Evolutionary conservation across 257 asterid genomes (phyloP).

Genomic region (Galeopsis tetrahit): DNA sequence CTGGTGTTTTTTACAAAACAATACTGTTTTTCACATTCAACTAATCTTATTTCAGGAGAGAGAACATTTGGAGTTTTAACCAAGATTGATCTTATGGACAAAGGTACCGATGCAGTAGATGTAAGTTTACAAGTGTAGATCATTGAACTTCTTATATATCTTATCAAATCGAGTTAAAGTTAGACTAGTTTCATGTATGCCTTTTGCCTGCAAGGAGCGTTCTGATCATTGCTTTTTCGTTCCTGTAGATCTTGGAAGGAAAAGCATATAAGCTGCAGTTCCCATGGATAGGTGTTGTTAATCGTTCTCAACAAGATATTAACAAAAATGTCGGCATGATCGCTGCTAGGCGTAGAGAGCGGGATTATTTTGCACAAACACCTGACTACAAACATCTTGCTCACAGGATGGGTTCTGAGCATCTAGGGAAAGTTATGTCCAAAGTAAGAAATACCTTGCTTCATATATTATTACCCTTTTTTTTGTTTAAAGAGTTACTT

Average conservation of each 20-base stretch:
- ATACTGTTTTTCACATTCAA: slow-evolving; percentile 25
- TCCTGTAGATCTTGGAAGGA: slow-evolving; percentile 88
- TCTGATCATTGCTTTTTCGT: slow-evolving; percentile 32
- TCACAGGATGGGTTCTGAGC: slow-evolving; percentile 92
- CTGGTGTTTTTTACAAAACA: not conserved
- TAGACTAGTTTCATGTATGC: not conserved
- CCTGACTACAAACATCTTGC: slow-evolving; percentile 92
- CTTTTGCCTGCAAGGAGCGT: slow-evolving; percentile 5
- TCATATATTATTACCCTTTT: not conserved
- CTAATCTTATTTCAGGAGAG: slow-evolving; percentile 64
- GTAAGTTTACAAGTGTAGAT: slow-evolving; percentile 51
- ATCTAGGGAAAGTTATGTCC: slow-evolving; percentile 93
- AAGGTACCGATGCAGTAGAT: slow-evolving; percentile 97
- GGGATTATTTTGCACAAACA: slow-evolving; percentile 88
- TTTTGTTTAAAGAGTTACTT: slow-evolving; percentile 12
- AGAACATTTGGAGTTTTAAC: slow-evolving; percentile 91
- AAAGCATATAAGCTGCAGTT: slow-evolving; percentile 83
- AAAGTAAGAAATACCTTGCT: slow-evolving; percentile 56
- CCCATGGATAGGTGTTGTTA: slow-evolving; percentile 99
- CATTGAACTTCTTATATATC: slow-evolving; percentile 15
- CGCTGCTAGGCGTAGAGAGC: slow-evolving; percentile 94
- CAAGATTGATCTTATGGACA: slow-evolving; percentile 94
- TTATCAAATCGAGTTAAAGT: slow-evolving; percentile 14
- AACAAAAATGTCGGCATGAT: slow-evolving; percentile 96
- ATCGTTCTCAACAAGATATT: slow-evolving; percentile 95